Conservation (phyloP, 2,329 filamentous ascomycete species). For the Fusarium sp. region DNA sequence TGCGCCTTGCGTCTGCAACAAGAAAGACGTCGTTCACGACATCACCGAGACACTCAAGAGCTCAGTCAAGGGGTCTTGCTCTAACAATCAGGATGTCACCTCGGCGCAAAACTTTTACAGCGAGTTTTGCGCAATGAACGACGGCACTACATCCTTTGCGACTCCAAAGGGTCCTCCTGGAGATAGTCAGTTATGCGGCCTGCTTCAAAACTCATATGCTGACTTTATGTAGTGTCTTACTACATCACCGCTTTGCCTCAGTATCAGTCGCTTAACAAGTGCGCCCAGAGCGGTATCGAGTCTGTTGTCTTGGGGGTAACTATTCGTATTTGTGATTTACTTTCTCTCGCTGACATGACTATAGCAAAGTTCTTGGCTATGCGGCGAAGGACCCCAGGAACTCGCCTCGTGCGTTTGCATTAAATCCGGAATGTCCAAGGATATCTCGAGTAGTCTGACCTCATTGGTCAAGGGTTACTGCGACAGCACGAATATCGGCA, state of each 20-base stretch:
- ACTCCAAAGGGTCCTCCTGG: slow-evolving; percentile 60
- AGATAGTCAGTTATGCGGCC: slow-evolving; percentile 55
- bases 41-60: slow-evolving; percentile 58
- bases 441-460: slow-evolving; percentile 58
- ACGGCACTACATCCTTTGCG: slow-evolving; percentile 63
- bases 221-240: slow-evolving; percentile 59
- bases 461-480: slow-evolving; percentile 60
- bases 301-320: slow-evolving; percentile 56
- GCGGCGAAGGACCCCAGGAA: slow-evolving; percentile 59
- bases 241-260: slow-evolving; percentile 64
- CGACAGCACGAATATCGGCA: slow-evolving; percentile 56
- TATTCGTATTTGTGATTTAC: neutral
- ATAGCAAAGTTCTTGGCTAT: slow-evolving; percentile 53
- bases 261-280: slow-evolving; percentile 58
- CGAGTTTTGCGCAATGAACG: slow-evolving; percentile 64
- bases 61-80: slow-evolving; percentile 58
- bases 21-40: slow-evolving; percentile 60
- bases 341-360: neutral
- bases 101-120: slow-evolving; percentile 63
- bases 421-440: slow-evolving; percentile 60
- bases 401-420: slow-evolving; percentile 66
- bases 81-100: slow-evolving; percentile 58
- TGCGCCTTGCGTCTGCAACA: slow-evolving; percentile 65
- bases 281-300: slow-evolving; percentile 59
- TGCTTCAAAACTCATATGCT: neutral